A percentile compares a stretch with the other conserved stretches of the same genome.
These are phyloP conservation scores for Xylaria sp. DNA, from an alignment of 2,329 filamentous ascomycete genomes.

Conservation along the genomic window DNA sequence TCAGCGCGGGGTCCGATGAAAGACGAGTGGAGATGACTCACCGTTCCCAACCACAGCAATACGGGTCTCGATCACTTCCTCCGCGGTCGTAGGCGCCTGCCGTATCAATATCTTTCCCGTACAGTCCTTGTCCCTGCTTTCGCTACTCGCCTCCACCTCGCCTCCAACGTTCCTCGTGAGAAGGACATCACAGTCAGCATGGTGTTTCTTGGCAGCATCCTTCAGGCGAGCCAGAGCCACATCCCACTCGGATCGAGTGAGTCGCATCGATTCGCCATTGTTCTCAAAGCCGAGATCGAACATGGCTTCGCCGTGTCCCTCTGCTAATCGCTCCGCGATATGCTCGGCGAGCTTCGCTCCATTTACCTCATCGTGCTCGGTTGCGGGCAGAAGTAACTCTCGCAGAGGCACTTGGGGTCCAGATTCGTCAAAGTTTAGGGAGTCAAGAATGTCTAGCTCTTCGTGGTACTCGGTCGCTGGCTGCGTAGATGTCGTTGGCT, in stretches of 20 bases:
- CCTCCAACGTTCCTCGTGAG: slow-evolving; percentile 91
- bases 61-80: slow-evolving; percentile 92
- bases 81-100: slow-evolving; percentile 72
- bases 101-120: slow-evolving; percentile 89
- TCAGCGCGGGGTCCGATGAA: not conserved
- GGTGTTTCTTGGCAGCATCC: slow-evolving; percentile 65
- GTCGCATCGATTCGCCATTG: slow-evolving; percentile 81
- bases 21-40: slow-evolving; percentile 44
- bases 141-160: slow-evolving; percentile 66
- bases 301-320: slow-evolving; percentile 86
- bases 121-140: slow-evolving; percentile 69
- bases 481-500: slow-evolving; percentile 34
- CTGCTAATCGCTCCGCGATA: slow-evolving; percentile 71
- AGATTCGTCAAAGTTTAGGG: slow-evolving; percentile 73
- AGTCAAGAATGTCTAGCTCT: slow-evolving; percentile 88
- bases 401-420: slow-evolving; percentile 72
- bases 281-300: slow-evolving; percentile 94
- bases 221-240: slow-evolving; percentile 69
- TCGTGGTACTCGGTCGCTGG: slow-evolving; percentile 74
- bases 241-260: slow-evolving; percentile 78
- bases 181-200: slow-evolving; percentile 79
- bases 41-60: slow-evolving; percentile 97
- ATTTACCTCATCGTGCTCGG: slow-evolving; percentile 60
- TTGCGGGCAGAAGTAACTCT: slow-evolving; percentile 71
- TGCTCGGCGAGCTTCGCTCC: slow-evolving; percentile 68